These are phyloP conservation scores for Agarophyton chilense DNA, from an alignment of 23 red algal species.

Conservation along the genomic window DNA sequence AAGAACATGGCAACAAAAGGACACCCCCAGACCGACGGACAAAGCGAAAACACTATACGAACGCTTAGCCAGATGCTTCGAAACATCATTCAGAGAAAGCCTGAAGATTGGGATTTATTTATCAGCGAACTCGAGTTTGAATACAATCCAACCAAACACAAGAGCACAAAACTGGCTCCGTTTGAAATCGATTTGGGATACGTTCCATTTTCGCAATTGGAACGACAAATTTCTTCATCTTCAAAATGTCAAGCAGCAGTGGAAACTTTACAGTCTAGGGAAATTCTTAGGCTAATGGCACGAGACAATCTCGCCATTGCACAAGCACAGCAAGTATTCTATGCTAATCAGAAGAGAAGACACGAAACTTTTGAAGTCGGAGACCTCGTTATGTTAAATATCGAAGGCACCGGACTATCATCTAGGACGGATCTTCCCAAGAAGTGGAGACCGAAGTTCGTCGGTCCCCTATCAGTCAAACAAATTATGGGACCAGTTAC, in stretches of 20 bases:
- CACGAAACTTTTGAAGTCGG: neutral
- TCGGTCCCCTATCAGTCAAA: neutral
- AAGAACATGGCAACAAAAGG: slow-evolving; percentile 18
- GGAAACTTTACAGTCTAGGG: neutral
- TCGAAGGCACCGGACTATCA: neutral
- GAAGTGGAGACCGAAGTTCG: slow-evolving; percentile 28
- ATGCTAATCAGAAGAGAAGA: slow-evolving; percentile 18
- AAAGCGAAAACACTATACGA: neutral
- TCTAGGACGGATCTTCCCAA: slow-evolving; percentile 1
- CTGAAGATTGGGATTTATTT: neutral
- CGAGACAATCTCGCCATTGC: neutral
- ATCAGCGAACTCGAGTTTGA: slow-evolving; percentile 9
- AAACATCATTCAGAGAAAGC: neutral
- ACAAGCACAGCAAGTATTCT: neutral
- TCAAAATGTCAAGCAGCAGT: neutral
- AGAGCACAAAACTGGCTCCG: slow-evolving; percentile 10
- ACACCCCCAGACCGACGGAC: slow-evolving; percentile 30
- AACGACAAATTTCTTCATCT: neutral
- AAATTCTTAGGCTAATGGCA: neutral
- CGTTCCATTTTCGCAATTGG: neutral
- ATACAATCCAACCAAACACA: slow-evolving; percentile 8
- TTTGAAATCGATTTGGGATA: slow-evolving; percentile 34
- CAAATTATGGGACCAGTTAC: slow-evolving; percentile 6
- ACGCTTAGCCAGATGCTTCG: neutral
- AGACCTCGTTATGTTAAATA: slow-evolving; percentile 17